Base-by-base conservation (phyloP, 2,329 filamentous ascomycete species). In the Mycocentrospora acerina region DNA sequence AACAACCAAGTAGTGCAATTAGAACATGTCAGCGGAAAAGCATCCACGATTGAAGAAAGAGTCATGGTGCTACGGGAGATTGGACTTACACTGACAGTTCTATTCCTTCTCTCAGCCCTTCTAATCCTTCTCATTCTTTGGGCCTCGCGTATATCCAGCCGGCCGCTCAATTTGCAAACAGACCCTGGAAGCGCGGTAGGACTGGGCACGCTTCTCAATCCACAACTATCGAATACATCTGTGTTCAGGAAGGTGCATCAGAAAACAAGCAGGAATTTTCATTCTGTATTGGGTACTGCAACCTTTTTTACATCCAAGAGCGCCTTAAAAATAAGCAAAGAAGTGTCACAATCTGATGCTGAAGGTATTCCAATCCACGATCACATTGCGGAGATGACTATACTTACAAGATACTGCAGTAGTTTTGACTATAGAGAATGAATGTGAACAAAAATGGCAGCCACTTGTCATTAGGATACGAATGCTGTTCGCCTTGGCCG, bases 111-210 rank as follows among this genome's bases (percentile, higher is more conserved):
- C 2, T 55, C 51, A 5, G 45, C 32, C 12, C 5, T 39, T 9
- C 37, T 53, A 4, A 25, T 51, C 2, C 4, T 44, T 2, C n/a
- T 39, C 4, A 19, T 46, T 11, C 37, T 48, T 9, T 52, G 42
- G 40, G 28, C 18, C 13, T 53, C 50, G 15, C 41, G 53, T 5
- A 16, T 50, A 3, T 9, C n/a, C n/a, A 15, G 18, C 19, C 38
- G 47, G 24, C 47, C 51, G n/a, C 43, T 55, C 17, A 28, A 52
- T 18, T 35, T 57, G 4, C 32, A 15, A 31, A 35, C 42, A 4
- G 53, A 57, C 32, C 53, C 49, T 13, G 33, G 35, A 4, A 55
- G 48, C 14, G 41, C 47, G 13, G 31, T 55, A 12, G 47, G 50
- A 4, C 24, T 51, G 22, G 30, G 32, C 26, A 16, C 42, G n/a